These are phyloP conservation scores for Boletus coccyginus DNA, from an alignment of 768 basidiomycete genomes.

Conservation along the genomic window DNA sequence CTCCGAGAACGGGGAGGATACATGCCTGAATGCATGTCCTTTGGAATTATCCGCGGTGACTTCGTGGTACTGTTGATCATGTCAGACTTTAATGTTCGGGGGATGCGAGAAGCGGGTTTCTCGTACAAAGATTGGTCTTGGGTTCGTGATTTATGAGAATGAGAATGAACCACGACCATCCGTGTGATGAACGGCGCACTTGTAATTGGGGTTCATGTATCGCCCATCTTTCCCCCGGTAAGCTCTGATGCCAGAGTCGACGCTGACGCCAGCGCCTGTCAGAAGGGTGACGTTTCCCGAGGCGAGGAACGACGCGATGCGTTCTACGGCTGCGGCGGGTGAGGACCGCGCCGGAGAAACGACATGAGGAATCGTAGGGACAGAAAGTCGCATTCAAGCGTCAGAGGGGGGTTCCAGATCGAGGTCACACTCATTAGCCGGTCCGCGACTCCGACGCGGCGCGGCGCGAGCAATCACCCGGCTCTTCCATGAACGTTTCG, in stretches of 20 bases:
- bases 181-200: conserved; percentile 40
- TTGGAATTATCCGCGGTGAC: conserved; percentile 67
- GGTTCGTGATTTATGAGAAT: conserved; percentile 1
- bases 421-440: background rate
- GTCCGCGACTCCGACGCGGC: background rate
- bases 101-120: background rate
- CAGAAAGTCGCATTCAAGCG: conserved; percentile 66
- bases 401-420: background rate
- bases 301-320: conserved; percentile 62
- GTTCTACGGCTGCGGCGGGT: conserved; percentile 52
- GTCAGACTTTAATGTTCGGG: conserved; percentile 8
- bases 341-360: conserved; percentile 40
- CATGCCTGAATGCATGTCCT: conserved; percentile 69
- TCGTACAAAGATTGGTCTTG: conserved; percentile 57
- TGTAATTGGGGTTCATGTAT: conserved; percentile 90
- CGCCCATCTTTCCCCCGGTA: conserved; percentile 84
- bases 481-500: conserved; percentile 32
- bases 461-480: too few species aligned
- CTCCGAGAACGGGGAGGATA: conserved; percentile 4
- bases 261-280: conserved; percentile 92
- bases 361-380: conserved; percentile 69
- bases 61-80: conserved; percentile 64
- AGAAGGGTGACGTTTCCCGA: conserved; percentile 71
- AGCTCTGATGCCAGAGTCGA: conserved; percentile 94
- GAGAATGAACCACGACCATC: background rate